Evolutionary conservation across 2,329 filamentous ascomycete species (phyloP).

Genomic region (Trichoderma sp.): DNA sequence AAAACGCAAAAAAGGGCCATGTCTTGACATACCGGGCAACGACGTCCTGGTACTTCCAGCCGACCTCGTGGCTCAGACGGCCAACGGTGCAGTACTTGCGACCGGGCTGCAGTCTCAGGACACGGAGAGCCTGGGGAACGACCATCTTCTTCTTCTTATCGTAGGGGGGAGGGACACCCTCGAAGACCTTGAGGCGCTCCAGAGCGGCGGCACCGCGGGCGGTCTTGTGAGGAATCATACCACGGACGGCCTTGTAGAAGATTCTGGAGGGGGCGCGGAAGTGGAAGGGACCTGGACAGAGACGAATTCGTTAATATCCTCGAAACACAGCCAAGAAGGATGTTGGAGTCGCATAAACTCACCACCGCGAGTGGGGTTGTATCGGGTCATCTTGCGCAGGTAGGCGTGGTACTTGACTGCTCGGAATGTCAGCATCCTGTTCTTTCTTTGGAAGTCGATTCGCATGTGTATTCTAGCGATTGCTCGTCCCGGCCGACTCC

Average conservation of each 20-base stretch:
- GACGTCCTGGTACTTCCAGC: slow-evolving; percentile 99
- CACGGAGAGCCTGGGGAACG: slow-evolving; percentile 95
- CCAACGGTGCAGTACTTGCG: slow-evolving; percentile 99
- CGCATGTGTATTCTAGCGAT: slow-evolving; percentile 1
- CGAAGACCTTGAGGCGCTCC: slow-evolving; percentile 99
- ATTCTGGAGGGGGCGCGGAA: slow-evolving; percentile 99
- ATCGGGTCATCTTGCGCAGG: slow-evolving; percentile 99
- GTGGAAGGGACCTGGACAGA: slow-evolving; percentile 85
- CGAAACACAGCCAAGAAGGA: background rate
- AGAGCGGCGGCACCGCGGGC: slow-evolving; percentile 93
- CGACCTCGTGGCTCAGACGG: slow-evolving; percentile 96
- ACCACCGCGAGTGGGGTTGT: slow-evolving; percentile 99
- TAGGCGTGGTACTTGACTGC: slow-evolving; percentile 99
- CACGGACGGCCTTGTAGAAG: slow-evolving; percentile 99
- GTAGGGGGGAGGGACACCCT: slow-evolving; percentile 98
- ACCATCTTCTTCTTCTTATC: slow-evolving; percentile 99
- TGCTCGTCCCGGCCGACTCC: slow-evolving; percentile 7
- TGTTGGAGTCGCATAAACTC: slow-evolving; percentile 49
- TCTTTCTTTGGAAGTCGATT: background rate
- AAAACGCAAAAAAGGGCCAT: background rate
- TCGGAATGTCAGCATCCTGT: slow-evolving; percentile 51
- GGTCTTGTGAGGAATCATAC: slow-evolving; percentile 99
- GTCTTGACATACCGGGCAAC: slow-evolving; percentile 82
- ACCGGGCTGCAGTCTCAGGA: slow-evolving; percentile 95
- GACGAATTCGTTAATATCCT: slow-evolving; percentile 31